Conservation (phyloP, 73 alveolate species). For the Effrenium voratum region DNA sequence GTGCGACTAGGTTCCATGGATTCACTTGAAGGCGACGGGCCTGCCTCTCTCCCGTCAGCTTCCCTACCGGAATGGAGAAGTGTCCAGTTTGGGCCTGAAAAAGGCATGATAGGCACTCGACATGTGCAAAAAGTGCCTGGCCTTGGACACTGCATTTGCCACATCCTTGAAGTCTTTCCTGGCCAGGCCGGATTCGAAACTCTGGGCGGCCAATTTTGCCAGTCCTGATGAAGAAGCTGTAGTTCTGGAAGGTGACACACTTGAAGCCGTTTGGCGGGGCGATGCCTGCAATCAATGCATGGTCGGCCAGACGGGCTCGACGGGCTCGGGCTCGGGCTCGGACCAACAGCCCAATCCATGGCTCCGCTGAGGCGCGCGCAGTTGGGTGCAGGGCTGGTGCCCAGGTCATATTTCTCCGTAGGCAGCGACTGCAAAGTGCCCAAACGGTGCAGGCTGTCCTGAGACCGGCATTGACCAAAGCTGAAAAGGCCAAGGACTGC, state of each 20-base stretch:
- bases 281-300: not conserved
- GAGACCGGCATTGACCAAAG: not conserved
- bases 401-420: conserved; percentile 45
- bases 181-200: not conserved
- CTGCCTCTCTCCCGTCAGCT: conserved; percentile 13
- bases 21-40: not conserved
- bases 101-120: not conserved
- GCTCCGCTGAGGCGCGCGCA: not conserved
- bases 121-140: not conserved
- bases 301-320: not conserved
- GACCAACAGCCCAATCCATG: not conserved
- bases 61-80: conserved; percentile 39
- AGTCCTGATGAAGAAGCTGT: conserved; percentile 81
- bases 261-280: conserved; percentile 73
- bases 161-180: conserved; percentile 65
- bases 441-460: conserved; percentile 60
- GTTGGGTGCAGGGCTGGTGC: conserved; percentile 89
- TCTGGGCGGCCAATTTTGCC: not conserved
- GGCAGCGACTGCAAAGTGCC: conserved; percentile 37
- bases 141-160: conserved; percentile 50
- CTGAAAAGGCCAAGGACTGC: not conserved
- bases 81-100: conserved; percentile 13
- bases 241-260: conserved; percentile 1
- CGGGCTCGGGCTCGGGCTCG: not conserved
- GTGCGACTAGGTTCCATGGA: not conserved